Conservation (phyloP, 1,139 yeast genomes). For the Yamadazyma aaseri region DNA sequence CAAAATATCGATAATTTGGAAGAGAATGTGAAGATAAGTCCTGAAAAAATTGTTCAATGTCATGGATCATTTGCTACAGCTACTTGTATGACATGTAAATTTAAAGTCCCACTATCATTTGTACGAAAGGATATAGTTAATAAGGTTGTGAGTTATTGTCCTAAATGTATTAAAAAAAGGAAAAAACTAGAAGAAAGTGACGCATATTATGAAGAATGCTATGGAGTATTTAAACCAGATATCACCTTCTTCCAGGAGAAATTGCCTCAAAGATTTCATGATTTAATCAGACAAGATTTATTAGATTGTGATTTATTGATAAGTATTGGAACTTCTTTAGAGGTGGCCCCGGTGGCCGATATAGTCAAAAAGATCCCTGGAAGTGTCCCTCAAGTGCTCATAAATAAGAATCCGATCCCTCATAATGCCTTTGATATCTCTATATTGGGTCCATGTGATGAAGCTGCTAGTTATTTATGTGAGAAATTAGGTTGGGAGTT, state of each 20-base stretch:
- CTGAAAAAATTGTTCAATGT: constrained; percentile 80
- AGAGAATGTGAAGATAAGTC: constrained; percentile 71
- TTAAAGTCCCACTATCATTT: constrained; percentile 63
- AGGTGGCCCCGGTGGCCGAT: constrained; percentile 95
- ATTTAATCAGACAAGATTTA: constrained; percentile 56
- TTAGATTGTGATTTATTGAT: constrained; percentile 74
- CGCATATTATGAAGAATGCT: constrained; percentile 41
- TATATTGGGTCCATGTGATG: constrained; percentile 84
- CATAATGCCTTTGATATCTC: constrained; percentile 82
- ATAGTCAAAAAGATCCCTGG: constrained; percentile 75
- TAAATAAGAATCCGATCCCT: constrained; percentile 76
- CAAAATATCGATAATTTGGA: constrained; percentile 95
- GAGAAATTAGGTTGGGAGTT: constrained; percentile 66
- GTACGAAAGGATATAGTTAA: constrained; percentile 62
- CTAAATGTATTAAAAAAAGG: constrained; percentile 55
- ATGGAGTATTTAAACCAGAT: constrained; percentile 92
- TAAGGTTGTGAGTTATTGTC: constrained; percentile 70
- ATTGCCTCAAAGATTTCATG: constrained; percentile 73
- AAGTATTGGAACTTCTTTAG: constrained; percentile 90
- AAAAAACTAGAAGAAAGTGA: constrained; percentile 27
- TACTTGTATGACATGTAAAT: constrained; percentile 78
- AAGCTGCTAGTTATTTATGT: constrained; percentile 68
- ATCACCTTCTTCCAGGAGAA: constrained; percentile 94
- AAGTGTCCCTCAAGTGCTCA: constrained; percentile 76
- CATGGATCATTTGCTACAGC: constrained; percentile 96